These are phyloP conservation scores for Alternaria brassicicola DNA, from an alignment of 2,329 filamentous ascomycete genomes.

Conservation along the genomic window DNA sequence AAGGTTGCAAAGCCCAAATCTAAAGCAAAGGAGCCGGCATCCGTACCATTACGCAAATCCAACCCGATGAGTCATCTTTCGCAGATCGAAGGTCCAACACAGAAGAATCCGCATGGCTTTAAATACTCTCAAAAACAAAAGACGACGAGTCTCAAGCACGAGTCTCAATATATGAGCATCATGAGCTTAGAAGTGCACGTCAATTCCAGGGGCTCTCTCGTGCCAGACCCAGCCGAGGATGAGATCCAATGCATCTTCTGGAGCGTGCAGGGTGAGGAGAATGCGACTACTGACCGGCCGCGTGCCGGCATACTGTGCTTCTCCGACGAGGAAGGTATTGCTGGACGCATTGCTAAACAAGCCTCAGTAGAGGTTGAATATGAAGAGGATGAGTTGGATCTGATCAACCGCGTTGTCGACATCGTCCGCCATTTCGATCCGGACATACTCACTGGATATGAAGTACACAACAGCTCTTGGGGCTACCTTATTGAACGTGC, in stretches of 20 bases:
- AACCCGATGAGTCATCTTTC: slow-evolving; percentile 60
- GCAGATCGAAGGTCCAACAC: slow-evolving; percentile 88
- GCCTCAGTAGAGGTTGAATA: slow-evolving; percentile 69
- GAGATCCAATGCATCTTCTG: slow-evolving; percentile 89
- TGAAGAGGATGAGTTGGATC: slow-evolving; percentile 80
- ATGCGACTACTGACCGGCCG: slow-evolving; percentile 60
- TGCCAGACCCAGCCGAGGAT: slow-evolving; percentile 89
- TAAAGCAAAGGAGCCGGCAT: slow-evolving; percentile 3
- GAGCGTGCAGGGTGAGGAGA: slow-evolving; percentile 80
- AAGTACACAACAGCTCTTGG: slow-evolving; percentile 93
- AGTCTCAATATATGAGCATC: slow-evolving; percentile 92
- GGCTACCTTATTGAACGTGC: slow-evolving; percentile 94
- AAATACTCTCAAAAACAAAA: slow-evolving; percentile 81
- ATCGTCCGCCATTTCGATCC: slow-evolving; percentile 85
- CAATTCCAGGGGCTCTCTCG: slow-evolving; percentile 79
- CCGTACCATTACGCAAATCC: slow-evolving; percentile 22
- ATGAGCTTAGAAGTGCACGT: slow-evolving; percentile 95
- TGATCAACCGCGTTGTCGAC: slow-evolving; percentile 84
- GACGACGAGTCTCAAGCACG: slow-evolving; percentile 78
- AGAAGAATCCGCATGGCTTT: slow-evolving; percentile 79
- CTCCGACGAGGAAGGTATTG: slow-evolving; percentile 65
- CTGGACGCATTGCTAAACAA: slow-evolving; percentile 67
- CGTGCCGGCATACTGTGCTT: slow-evolving; percentile 76
- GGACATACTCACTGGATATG: slow-evolving; percentile 91
- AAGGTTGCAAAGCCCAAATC: slow-evolving; percentile 9